Evolutionary conservation across 1,284 basidiomycete species (phyloP).

Genomic region (Pseudozyma hubeiensis): DNA sequence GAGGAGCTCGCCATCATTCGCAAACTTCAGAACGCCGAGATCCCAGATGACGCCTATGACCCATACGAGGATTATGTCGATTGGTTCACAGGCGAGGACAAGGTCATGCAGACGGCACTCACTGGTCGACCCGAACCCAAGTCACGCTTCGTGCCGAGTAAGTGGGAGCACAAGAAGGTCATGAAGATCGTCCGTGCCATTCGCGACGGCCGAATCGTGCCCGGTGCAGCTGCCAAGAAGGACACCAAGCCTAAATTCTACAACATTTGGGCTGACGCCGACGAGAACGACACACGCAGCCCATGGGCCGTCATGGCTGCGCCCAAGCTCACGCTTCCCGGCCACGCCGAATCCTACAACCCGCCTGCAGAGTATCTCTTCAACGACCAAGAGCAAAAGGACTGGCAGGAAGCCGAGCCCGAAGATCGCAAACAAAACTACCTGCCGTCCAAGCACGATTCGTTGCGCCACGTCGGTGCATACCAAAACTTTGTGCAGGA

Average conservation of each 20-base stretch:
- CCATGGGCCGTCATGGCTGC: conserved; percentile 77
- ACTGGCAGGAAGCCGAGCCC: conserved; percentile 86
- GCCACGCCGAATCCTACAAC: conserved; percentile 95
- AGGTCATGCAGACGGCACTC: conserved; percentile 92
- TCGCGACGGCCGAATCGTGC: conserved; percentile 90
- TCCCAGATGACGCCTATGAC: conserved; percentile 84
- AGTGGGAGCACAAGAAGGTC: conserved; percentile 99
- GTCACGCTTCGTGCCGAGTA: conserved; percentile 94
- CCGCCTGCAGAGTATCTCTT: conserved; percentile 97
- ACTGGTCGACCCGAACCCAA: conserved; percentile 94
- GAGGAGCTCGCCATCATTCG: conserved; percentile 96
- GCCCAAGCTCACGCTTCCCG: conserved; percentile 89
- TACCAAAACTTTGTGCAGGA: conserved; percentile 94
- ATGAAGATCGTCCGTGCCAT: conserved; percentile 99
- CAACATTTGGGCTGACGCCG: conserved; percentile 83
- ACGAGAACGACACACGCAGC: conserved; percentile 69
- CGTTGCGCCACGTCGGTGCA: conserved; percentile 89
- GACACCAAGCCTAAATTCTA: conserved; percentile 83
- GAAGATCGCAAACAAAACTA: conserved; percentile 92
- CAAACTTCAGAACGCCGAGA: conserved; percentile 87
- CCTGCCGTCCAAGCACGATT: conserved; percentile 86
- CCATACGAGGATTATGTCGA: conserved; percentile 91
- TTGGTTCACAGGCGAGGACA: conserved; percentile 97
- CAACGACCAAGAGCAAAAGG: conserved; percentile 83
- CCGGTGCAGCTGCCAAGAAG: conserved; percentile 78